A percentile compares a stretch with the other conserved stretches of the same genome.
Evolutionary conservation across 2,329 filamentous ascomycete species (phyloP).

Genomic region (Furcasterigmium furcatum): DNA sequence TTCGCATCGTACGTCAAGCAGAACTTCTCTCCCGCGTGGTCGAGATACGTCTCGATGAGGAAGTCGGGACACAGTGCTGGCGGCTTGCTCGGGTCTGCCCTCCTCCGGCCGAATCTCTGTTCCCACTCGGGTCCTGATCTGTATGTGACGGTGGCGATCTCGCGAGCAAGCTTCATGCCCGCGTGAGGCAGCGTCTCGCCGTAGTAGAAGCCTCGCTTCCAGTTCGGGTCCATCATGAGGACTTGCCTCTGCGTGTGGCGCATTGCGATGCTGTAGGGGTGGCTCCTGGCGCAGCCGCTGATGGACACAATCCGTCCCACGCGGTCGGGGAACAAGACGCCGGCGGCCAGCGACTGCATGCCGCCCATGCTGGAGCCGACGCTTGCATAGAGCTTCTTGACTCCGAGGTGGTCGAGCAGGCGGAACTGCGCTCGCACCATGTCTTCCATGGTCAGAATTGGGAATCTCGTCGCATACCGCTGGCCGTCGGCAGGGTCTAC

Average conservation of each 20-base stretch:
- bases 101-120: slow-evolving; percentile 81
- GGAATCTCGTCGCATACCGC: slow-evolving; percentile 90
- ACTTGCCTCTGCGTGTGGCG: slow-evolving; percentile 96
- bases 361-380: slow-evolving; percentile 98
- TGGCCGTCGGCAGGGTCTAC: slow-evolving; percentile 85
- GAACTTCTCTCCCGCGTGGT: slow-evolving; percentile 98
- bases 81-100: slow-evolving; percentile 81
- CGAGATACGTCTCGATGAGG: slow-evolving; percentile 94
- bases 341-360: slow-evolving; percentile 92
- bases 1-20: slow-evolving; percentile 96
- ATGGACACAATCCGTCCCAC: slow-evolving; percentile 84
- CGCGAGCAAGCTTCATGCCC: slow-evolving; percentile 95
- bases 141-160: slow-evolving; percentile 98
- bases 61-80: slow-evolving; percentile 97
- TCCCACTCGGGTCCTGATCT: slow-evolving; percentile 97
- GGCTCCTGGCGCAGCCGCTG: slow-evolving; percentile 88
- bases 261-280: slow-evolving; percentile 99
- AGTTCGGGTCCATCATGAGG: slow-evolving; percentile 98
- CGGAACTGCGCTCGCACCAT: slow-evolving; percentile 97
- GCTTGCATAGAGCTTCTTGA: slow-evolving; percentile 80
- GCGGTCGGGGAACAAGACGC: slow-evolving; percentile 76
- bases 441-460: slow-evolving; percentile 91
- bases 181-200: slow-evolving; percentile 83
- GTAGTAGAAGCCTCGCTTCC: slow-evolving; percentile 95
- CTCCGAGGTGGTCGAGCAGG: slow-evolving; percentile 74